These are phyloP conservation scores for Pythium coloratum DNA, from an alignment of 352 stramenopile genomes.

Conservation along the genomic window DNA sequence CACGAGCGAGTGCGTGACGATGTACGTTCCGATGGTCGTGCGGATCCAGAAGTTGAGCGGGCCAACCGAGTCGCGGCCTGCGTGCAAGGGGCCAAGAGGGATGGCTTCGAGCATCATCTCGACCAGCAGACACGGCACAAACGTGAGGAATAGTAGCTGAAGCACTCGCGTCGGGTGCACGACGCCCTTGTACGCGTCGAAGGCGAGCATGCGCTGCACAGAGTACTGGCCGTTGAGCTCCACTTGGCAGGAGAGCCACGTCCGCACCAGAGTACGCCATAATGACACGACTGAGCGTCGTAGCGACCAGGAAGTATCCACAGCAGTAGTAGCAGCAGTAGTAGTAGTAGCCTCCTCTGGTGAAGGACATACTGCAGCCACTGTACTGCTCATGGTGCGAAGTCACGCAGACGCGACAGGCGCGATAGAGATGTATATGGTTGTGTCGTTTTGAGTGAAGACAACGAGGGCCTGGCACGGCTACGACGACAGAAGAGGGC, in stretches of 20 bases:
- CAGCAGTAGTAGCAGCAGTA: no score
- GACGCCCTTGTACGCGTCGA: slow-evolving; percentile 3
- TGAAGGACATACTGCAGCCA: no score
- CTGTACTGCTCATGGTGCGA: no score
- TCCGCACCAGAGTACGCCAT: background rate
- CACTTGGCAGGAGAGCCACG: slow-evolving; percentile 27
- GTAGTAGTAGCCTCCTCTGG: no score
- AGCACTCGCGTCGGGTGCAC: background rate
- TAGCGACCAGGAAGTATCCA: no score
- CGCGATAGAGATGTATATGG: no score
- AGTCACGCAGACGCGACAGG: no score
- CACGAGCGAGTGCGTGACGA: slow-evolving; percentile 13
- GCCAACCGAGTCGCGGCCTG: background rate
- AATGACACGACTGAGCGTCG: background rate
- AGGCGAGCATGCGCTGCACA: slow-evolving; percentile 24
- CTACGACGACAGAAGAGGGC: no score
- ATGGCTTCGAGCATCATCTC: slow-evolving; percentile 16
- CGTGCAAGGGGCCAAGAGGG: slow-evolving; percentile 4
- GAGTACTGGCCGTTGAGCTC: slow-evolving; percentile 45
- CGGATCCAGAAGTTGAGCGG: slow-evolving; percentile 27
- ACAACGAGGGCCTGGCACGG: no score
- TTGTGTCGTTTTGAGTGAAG: no score
- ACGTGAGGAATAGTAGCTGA: slow-evolving; percentile 7
- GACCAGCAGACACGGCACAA: slow-evolving; percentile 12
- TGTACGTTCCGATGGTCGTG: slow-evolving; percentile 16